Evolutionary conservation across 2,329 filamentous ascomycete species (phyloP), one percentile per base, ranked within the genome.

Genomic region (Exutisphaerella laricina): DNA sequence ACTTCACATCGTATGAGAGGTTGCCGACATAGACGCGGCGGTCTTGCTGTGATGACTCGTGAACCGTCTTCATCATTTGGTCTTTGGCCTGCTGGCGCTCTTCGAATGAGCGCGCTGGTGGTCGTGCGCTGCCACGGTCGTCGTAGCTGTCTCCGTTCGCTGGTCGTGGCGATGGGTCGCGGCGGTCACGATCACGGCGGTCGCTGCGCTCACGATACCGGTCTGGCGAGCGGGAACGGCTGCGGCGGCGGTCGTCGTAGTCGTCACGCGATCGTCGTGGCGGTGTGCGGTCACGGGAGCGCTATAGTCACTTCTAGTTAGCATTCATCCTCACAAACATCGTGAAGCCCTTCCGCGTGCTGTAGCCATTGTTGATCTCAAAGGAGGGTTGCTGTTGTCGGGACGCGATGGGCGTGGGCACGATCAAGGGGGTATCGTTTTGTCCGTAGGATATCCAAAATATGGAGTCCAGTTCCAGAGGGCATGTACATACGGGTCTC

Each of bases 11-110:
- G 75, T 98, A 98, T 37, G 89, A 92, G 59, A 98, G 78, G 67
- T 98, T 98, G 70, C 92, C 92, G 66, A 98, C 92, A 68, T 98
- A 98, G 79, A 98, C 92, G 57, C 92, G 89, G 64, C 92, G 90
- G 77, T 98, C 92, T 72, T 98, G 92, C 68, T 97, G 92, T 50
- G 92, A 97, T 33, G 86, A 85, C 64, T 97, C 92, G 64, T 88
- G 84, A 59, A 96, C 84, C 65, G 80, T 88, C 70, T 82, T 84
- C 87, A 97, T 94, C 88, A 94, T 96, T 67, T 88, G 84, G 70
- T 95, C 88, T 70, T 92, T 89, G 60, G 85, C 84, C 51, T 77
- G 81, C 51, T 79, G 74, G 60, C 88, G 82, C 62, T 95, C 88
- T 68, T 97, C 90, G 70, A 81, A 86, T 45, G 80, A 82, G 69